Evolutionary conservation across 768 basidiomycete genomes (phyloP).

Genomic region (Sporobolomyces phaffii): DNA sequence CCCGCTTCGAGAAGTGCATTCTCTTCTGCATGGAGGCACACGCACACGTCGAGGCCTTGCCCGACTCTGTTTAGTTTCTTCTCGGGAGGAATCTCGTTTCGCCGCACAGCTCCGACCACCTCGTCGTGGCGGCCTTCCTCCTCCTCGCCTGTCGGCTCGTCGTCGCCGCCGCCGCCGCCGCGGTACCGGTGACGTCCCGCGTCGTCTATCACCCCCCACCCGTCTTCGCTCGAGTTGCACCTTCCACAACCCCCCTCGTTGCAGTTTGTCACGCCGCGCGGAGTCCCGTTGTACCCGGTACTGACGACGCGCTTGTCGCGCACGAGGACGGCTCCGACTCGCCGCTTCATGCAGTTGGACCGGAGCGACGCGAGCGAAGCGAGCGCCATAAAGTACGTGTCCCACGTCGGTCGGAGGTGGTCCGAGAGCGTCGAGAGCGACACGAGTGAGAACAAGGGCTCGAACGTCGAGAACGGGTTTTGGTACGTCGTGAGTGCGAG

Average conservation of each 20-base stretch:
- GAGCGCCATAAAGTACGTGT: constrained; percentile 39
- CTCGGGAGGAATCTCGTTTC: too few relatives aligned
- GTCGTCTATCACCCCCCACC: too few relatives aligned
- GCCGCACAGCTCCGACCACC: constrained; percentile 28
- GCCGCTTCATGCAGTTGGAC: constrained; percentile 52
- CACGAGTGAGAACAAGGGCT: constrained; percentile 13
- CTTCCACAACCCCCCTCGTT: constrained; percentile 79
- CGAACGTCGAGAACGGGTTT: constrained; percentile 20
- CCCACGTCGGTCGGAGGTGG: constrained; percentile 37
- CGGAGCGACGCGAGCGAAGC: constrained; percentile 27
- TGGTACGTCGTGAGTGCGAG: constrained; percentile 58
- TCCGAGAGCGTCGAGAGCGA: constrained; percentile 13
- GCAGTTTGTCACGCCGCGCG: constrained; percentile 82
- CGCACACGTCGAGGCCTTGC: constrained; percentile 62
- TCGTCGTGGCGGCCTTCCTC: constrained; percentile 47
- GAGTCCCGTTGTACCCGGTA: constrained; percentile 78
- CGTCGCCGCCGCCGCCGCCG: too few relatives aligned
- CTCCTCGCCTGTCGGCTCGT: too few relatives aligned
- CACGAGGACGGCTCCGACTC: constrained; percentile 90
- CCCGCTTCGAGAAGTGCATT: constrained; percentile 94
- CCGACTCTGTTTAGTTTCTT: constrained; percentile 28
- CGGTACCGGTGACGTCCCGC: too few relatives aligned
- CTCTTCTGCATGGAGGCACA: constrained; percentile 96
- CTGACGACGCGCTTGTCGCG: constrained; percentile 54
- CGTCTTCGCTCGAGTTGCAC: constrained; percentile 59